Base-by-base conservation (phyloP, 495 filamentous ascomycete species). In the Neurospora hispaniola region DNA sequence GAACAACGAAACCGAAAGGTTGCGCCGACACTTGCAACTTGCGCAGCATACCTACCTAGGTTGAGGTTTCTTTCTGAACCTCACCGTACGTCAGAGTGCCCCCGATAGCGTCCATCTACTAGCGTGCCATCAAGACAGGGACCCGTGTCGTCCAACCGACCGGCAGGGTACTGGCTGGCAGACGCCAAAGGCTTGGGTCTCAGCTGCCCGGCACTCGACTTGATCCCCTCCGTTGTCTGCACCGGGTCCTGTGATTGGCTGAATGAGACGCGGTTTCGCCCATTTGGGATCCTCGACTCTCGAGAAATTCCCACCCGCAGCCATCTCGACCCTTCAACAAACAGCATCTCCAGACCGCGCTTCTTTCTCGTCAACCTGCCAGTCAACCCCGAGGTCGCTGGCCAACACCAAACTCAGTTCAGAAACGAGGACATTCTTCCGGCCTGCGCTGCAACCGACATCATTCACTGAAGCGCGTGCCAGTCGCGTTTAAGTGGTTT, bases 401-500 rank as follows among this genome's bases (percentile, higher is more conserved):
- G 69, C 42, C 77, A 82, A 80, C 80, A 43, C 66, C 44, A 73
- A 77, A 75, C 42, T 69, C 39, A 27, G n/a, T 14, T 23, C 42
- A 18, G 14, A 41, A 68, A 69, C 42, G 18, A 72, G 42, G 4
- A 5, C 7, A 59, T 66, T 68, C 42, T n/a, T 71, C 23, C 44
- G 7, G 18, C 42, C 48, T 77, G 44, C 41, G 46, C 40, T 38
- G 18, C 20, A 39, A 44, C 35, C 41, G 35, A 72, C 39, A 71
- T 62, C 40, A 27, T 20, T 59, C 70, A 62, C 73, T 46, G 71
- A 48, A 76, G 74, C 81, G 78, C 77, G 78, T 82, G 71, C 75
- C 71, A 79, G 78, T 81, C 84, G 83, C 82, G 84, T 86, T 80
- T 76, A 74, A 82, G 79, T 81, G 79, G 77, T 75, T 77, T 78